Percentiles rank a stretch among this genome's conserved stretches.
Conservation (phyloP, 2,329 filamentous ascomycete species). For the Cladorrhinum sp. region DNA sequence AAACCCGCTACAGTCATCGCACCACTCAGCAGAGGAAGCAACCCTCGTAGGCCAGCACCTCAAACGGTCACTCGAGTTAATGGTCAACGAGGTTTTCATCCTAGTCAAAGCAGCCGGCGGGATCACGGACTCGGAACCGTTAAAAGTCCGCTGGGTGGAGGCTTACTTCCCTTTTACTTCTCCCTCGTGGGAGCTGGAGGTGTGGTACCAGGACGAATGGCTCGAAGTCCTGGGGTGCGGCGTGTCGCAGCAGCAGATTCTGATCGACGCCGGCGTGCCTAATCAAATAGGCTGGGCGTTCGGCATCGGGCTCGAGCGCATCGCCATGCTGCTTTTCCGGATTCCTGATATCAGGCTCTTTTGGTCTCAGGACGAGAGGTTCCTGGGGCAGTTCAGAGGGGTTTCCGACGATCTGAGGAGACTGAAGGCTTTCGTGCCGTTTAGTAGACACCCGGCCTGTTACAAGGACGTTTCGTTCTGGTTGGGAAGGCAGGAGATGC, state of each 20-base stretch:
- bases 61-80: constrained; percentile 82
- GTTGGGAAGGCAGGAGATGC: constrained; percentile 64
- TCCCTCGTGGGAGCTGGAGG: constrained; percentile 93
- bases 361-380: constrained; percentile 83
- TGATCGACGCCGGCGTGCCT: constrained; percentile 72
- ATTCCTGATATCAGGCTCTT: constrained; percentile 96
- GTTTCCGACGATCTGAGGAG: constrained; percentile 49
- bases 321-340: constrained; percentile 95
- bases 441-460: constrained; percentile 87
- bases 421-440: constrained; percentile 70
- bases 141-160: constrained; percentile 90
- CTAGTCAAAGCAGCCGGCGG: constrained; percentile 67
- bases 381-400: constrained; percentile 78
- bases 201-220: constrained; percentile 93
- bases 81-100: constrained; percentile 86
- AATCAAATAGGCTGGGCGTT: constrained; percentile 89
- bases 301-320: constrained; percentile 87
- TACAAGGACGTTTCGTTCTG: constrained; percentile 95
- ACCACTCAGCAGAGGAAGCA: constrained; percentile 72
- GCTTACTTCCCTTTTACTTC: constrained; percentile 97
- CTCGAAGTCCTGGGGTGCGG: constrained; percentile 94
- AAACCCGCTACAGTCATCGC: constrained; percentile 79
- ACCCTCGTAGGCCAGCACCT: constrained; percentile 81
- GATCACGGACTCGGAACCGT: constrained; percentile 61
- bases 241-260: constrained; percentile 78